These are phyloP conservation scores for Thalassiosira livingstoniorum DNA, from an alignment of 352 stramenopile species.

Conservation along the genomic window DNA sequence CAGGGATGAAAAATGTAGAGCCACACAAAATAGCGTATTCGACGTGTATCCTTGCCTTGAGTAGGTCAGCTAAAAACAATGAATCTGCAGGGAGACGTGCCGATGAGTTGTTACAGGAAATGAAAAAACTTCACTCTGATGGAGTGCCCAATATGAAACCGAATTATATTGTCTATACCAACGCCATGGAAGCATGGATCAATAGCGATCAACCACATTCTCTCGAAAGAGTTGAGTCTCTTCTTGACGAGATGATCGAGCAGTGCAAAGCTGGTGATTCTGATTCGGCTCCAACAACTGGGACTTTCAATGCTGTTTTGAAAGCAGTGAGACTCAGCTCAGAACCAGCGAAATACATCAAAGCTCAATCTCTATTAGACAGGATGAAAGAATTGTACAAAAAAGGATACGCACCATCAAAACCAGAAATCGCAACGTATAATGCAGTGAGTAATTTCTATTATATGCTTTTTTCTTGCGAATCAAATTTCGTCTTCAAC, in stretches of 20 bases:
- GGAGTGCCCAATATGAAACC: constrained; percentile 54
- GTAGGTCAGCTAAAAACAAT: constrained; percentile 34
- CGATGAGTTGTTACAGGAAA: constrained; percentile 42
- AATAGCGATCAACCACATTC: constrained; percentile 39
- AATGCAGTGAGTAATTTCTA: constrained; percentile 43
- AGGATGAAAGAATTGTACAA: constrained; percentile 49
- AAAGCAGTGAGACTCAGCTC: constrained; percentile 48
- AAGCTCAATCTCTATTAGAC: constrained; percentile 48
- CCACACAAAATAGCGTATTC: constrained; percentile 56
- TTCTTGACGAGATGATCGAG: constrained; percentile 61
- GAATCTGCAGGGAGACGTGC: constrained; percentile 38
- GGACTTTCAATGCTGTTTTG: constrained; percentile 47
- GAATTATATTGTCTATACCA: constrained; percentile 56
- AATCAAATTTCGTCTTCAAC: background rate
- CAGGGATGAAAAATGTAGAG: constrained; percentile 46
- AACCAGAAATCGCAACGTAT: constrained; percentile 52
- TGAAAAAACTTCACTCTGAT: constrained; percentile 47
- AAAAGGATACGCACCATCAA: constrained; percentile 26
- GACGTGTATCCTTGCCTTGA: constrained; percentile 55
- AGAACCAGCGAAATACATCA: constrained; percentile 30
- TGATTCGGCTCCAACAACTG: constrained; percentile 41
- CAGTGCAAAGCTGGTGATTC: constrained; percentile 32
- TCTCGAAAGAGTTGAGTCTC: constrained; percentile 38
- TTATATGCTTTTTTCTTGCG: constrained; percentile 12
- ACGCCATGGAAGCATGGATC: constrained; percentile 53